phyloP scores from a whole-genome alignment of 1,284 basidiomycete species.

The Ceratobasidium papillatum region DNA sequence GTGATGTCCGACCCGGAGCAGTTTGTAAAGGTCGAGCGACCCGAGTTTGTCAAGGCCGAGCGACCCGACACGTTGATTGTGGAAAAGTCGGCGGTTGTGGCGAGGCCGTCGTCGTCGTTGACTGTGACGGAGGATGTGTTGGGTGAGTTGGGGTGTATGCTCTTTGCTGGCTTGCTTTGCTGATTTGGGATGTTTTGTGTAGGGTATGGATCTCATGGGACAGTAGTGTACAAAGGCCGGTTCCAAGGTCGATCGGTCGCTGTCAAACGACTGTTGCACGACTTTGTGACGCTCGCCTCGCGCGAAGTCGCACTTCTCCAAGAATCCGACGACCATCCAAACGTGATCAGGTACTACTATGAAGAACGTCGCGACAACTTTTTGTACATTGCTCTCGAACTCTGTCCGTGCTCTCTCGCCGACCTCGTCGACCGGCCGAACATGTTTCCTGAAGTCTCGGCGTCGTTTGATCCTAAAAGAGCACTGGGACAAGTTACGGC shows the following conservation, averaged over 20 bases:
- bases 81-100: conserved; percentile 10
- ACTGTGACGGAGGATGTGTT: conserved; percentile 34
- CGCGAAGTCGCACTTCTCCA: conserved; percentile 95
- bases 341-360: conserved; percentile 98
- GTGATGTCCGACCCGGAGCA: too few species aligned
- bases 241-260: conserved; percentile 96
- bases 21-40: background rate
- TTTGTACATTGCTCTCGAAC: conserved; percentile 95
- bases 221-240: conserved; percentile 92
- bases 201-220: conserved; percentile 97
- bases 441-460: conserved; percentile 71
- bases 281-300: conserved; percentile 94
- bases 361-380: conserved; percentile 94
- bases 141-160: conserved; percentile 18
- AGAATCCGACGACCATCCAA: conserved; percentile 97
- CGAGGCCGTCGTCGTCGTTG: conserved; percentile 33
- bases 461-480: conserved; percentile 84
- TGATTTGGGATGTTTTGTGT: conserved; percentile 28
- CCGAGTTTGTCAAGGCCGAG: conserved; percentile 33
- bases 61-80: conserved; percentile 18
- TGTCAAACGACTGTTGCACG: conserved; percentile 93
- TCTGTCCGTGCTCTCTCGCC: conserved; percentile 93
- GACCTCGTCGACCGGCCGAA: conserved; percentile 90
- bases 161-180: background rate
- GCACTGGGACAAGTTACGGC: conserved; percentile 88